A percentile compares a stretch with the other conserved stretches of the same genome.
Conservation (phyloP, 2,329 filamentous ascomycete genomes). For the Chaetomium olivaceum region DNA sequence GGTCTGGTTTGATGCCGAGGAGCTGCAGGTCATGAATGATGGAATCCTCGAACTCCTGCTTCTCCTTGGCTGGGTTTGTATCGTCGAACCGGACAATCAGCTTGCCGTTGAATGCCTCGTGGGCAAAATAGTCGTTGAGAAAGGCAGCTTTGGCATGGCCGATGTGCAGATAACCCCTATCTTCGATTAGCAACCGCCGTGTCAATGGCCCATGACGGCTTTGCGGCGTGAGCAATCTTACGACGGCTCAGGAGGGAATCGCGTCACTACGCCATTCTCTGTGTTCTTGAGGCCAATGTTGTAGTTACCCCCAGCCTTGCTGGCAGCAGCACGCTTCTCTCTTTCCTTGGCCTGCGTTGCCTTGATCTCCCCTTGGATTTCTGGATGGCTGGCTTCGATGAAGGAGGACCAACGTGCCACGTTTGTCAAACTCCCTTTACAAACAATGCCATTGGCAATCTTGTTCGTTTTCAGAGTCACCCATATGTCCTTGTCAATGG, state of each 20-base stretch:
- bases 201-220: too few relatives aligned
- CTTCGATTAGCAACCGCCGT: not conserved
- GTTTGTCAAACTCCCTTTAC: constrained; percentile 1
- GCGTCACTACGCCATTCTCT: constrained; percentile 12
- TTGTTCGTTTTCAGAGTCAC: constrained; percentile 4
- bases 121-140: constrained; percentile 18
- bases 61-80: constrained; percentile 12
- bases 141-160: constrained; percentile 20
- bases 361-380: constrained; percentile 13
- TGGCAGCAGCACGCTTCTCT: constrained; percentile 11
- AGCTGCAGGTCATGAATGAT: constrained; percentile 9
- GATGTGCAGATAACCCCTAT: constrained; percentile 12
- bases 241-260: constrained; percentile 15
- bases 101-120: constrained; percentile 14
- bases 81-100: constrained; percentile 13
- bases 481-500: constrained; percentile 5
- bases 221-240: not conserved
- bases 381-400: constrained; percentile 14
- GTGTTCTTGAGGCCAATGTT: constrained; percentile 18
- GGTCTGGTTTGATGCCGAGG: constrained; percentile 9
- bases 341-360: constrained; percentile 7
- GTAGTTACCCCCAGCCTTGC: constrained; percentile 16
- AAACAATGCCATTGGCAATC: constrained; percentile 6
- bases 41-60: constrained; percentile 15
- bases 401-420: constrained; percentile 7